Evolutionary conservation across 805 yeast genomes (phyloP), one percentile per base, ranked within the genome.

Genomic region (Candida adriatica): DNA sequence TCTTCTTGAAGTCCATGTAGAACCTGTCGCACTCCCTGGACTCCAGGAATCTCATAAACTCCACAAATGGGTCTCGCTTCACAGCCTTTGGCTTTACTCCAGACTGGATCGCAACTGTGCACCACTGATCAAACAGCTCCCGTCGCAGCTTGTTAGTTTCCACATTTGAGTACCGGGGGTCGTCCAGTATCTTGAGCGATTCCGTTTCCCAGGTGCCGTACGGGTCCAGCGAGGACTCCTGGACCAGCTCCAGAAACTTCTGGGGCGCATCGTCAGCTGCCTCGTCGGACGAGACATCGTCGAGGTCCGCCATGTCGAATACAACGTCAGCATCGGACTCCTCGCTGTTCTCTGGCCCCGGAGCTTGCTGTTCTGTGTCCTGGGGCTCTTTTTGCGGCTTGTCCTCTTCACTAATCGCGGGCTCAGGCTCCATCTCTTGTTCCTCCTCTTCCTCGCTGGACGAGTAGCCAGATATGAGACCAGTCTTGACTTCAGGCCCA

Each of bases 141-240:
- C 54, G 56, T 21, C 77, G 51, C 7, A 46, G 44, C 13, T 48
- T 39, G 24, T 62, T 58, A 16, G 56, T 46, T 6, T 55, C 53
- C 13, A 70, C 35, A 2, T 37, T 33, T 16, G 55, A 49, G 43
- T 60, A 73, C 9, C 61, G 40, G 5, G 66, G 62, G 37, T 73
- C 74, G n/a, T 55, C 38, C 1, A 60, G 52, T 1, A 75, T 40
- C 30, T 57, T 58, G 9, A 48, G 42, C 8, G 64, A 51, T 46
- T 71, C 75, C 1, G 50, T 38, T 6, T 64, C 64, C 79, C 79
- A 75, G 0, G 66, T 43, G 2, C 66, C 55, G 34, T 48, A 67
- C 1, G 75, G 73, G 41, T 73, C 62, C 8, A 68, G 37, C 0
- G 49, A 17, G 15, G 44, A 27, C 8, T 45, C 54, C 4, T 49